A percentile compares a stretch with the other conserved stretches of the same genome.
These are phyloP conservation scores for Cairneyella variabilis DNA, from an alignment of 495 filamentous ascomycete species.

Conservation along the genomic window DNA sequence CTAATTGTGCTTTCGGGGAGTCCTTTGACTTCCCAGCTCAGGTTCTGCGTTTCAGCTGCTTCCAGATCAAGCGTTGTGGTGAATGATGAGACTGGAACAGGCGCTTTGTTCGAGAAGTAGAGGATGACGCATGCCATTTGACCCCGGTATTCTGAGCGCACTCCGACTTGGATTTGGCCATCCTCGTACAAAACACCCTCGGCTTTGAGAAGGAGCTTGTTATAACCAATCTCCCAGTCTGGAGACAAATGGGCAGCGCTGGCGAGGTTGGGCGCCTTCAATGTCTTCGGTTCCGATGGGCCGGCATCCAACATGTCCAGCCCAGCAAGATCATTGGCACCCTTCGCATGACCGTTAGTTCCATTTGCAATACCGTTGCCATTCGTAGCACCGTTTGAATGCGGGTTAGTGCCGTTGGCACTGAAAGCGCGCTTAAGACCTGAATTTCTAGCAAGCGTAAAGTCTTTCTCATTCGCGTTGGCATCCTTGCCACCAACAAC, in stretches of 20 bases:
- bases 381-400: slow-evolving; percentile 38
- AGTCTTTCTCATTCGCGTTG: slow-evolving; percentile 74
- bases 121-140: slow-evolving; percentile 93
- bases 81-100: slow-evolving; percentile 77
- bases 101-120: slow-evolving; percentile 92
- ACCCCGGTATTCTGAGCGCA: slow-evolving; percentile 89
- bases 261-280: slow-evolving; percentile 71
- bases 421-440: slow-evolving; percentile 85
- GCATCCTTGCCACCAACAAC: slow-evolving; percentile 92
- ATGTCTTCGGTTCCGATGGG: slow-evolving; percentile 48
- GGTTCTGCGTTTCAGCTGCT: slow-evolving; percentile 56
- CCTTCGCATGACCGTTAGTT: slow-evolving; percentile 45
- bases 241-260: slow-evolving; percentile 89
- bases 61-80: slow-evolving; percentile 89
- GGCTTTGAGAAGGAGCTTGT: slow-evolving; percentile 68
- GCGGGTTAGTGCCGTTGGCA: slow-evolving; percentile 29
- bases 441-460: slow-evolving; percentile 75
- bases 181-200: slow-evolving; percentile 96
- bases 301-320: slow-evolving; percentile 67
- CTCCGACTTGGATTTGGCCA: slow-evolving; percentile 85
- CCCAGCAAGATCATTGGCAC: slow-evolving; percentile 65
- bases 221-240: slow-evolving; percentile 91
- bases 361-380: slow-evolving; percentile 50
- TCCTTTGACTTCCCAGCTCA: slow-evolving; percentile 80
- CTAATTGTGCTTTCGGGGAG: slow-evolving; percentile 80